phyloP scores from a whole-genome alignment of 2,329 filamentous ascomycete species.

The Ceratocystis cacaofunesta region DNA sequence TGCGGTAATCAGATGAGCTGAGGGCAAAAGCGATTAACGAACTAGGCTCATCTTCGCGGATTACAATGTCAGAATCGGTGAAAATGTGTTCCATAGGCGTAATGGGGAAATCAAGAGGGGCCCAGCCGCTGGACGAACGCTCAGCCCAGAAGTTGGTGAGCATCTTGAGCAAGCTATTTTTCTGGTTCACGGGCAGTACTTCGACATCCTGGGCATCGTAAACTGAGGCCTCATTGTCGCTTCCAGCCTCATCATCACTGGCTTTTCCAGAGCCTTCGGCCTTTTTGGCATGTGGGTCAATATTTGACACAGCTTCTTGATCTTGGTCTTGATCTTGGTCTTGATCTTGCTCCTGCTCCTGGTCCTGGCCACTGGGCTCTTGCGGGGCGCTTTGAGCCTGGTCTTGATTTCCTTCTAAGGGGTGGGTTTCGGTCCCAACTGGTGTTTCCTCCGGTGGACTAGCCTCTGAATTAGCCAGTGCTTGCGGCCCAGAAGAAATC shows the following conservation, averaged over 20 bases:
- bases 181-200: conserved; percentile 83
- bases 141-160: conserved; percentile 98
- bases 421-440: conserved; percentile 15
- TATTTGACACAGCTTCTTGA: not conserved
- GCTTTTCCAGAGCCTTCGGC: conserved; percentile 35
- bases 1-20: conserved; percentile 72
- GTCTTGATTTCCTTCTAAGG: conserved; percentile 19
- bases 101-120: conserved; percentile 80
- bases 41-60: conserved; percentile 92
- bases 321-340: conserved; percentile 17
- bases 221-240: conserved; percentile 57
- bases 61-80: conserved; percentile 90
- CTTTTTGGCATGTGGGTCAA: conserved; percentile 23
- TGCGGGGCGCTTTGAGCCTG: conserved; percentile 19
- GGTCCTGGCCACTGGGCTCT: conserved; percentile 18
- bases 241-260: conserved; percentile 54
- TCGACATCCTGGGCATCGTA: conserved; percentile 36
- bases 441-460: not conserved
- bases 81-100: conserved; percentile 85
- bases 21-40: conserved; percentile 89
- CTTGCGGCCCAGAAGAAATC: conserved; percentile 15
- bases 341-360: conserved; percentile 8
- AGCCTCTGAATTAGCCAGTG: conserved; percentile 15
- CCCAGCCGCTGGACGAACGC: conserved; percentile 88
- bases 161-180: conserved; percentile 86